phyloP scores from a whole-genome alignment of 2,329 filamentous ascomycete species.

The Diaporthe citri region DNA sequence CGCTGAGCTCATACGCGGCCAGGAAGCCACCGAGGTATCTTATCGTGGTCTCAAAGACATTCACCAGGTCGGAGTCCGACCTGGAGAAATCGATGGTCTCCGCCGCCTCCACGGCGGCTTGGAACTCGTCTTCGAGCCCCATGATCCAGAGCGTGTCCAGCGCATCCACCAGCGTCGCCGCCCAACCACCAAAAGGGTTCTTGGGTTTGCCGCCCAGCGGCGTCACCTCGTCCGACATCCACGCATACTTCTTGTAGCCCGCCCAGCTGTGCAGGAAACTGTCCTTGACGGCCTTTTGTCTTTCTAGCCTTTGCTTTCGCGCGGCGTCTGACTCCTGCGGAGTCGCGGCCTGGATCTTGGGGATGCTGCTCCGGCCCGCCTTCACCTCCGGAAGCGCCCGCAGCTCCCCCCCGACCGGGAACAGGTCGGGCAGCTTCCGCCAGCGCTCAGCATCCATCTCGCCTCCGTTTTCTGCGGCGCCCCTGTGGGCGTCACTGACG shows the following conservation, averaged over 20 bases:
- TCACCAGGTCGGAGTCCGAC: slow-evolving; percentile 64
- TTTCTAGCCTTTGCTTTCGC: slow-evolving; percentile 52
- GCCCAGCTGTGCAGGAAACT: slow-evolving; percentile 69
- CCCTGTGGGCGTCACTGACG: slow-evolving; percentile 26
- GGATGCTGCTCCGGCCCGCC: slow-evolving; percentile 46
- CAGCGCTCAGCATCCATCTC: slow-evolving; percentile 43
- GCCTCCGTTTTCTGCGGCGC: slow-evolving; percentile 32
- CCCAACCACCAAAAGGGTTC: slow-evolving; percentile 76
- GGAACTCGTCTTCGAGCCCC: slow-evolving; percentile 75
- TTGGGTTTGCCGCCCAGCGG: slow-evolving; percentile 65
- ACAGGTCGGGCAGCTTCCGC: slow-evolving; percentile 51
- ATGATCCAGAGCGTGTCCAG: slow-evolving; percentile 82
- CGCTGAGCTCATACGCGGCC: slow-evolving; percentile 77
- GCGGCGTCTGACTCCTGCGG: slow-evolving; percentile 60
- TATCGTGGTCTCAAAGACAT: slow-evolving; percentile 68
- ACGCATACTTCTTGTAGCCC: slow-evolving; percentile 73
- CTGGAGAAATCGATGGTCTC: slow-evolving; percentile 71
- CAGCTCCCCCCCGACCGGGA: slow-evolving; percentile 48
- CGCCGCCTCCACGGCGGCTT: slow-evolving; percentile 70
- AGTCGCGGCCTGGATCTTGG: slow-evolving; percentile 69
- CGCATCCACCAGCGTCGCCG: slow-evolving; percentile 75
- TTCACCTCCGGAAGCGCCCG: slow-evolving; percentile 50
- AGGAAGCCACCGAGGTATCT: slow-evolving; percentile 75
- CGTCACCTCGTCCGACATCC: slow-evolving; percentile 73
- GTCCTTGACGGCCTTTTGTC: slow-evolving; percentile 60